Evolutionary conservation across 495 filamentous ascomycete genomes (phyloP), one percentile per base, ranked within the genome.

Genomic region (Jackrogersella multiformis): DNA sequence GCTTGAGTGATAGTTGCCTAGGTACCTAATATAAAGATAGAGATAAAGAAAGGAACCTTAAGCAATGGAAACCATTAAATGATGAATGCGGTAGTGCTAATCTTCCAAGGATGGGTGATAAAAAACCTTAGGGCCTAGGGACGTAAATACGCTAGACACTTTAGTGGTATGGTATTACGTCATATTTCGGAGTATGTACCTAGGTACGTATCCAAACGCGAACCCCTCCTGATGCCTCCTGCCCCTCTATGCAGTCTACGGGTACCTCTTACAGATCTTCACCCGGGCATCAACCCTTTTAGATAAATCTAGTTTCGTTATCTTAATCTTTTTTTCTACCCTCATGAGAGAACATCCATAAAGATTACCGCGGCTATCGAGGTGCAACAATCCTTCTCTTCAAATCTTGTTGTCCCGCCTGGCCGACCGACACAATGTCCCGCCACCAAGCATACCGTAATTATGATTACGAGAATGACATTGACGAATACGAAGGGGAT

Each of bases 381-480:
- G 13, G 16, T 28, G n/a, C 46, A 28, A 30, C 21, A n/a, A 5
- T 45, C 24, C 2, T 23, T 30, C 4, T 13, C 26, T 30, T 6
- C n/a, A 18, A 15, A 32, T 2, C 20, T n/a, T 32, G 5, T 20
- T 20, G 16, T 30, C 18, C 15, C 16, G 13, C 15, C 10, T 20
- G 10, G n/a, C 21, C 23, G 23, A 12, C 21, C 24, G 23, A 24
- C 70, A 79, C 44, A 20, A 90, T 90, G 88, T 89, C 88, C 9
- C 83, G 88, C 46, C 88, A 90, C 41, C 82, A 86, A 68, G 72
- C 83, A 18, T 74, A 89, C 46, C 85, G 86, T 44, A 85, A 84
- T 64, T 68, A 89, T 56, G 86, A 90, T 63, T 79, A 87, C 49
- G 78, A 84, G 61, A 84, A 86, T 35, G 89, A 85, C 64, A 67